Evolutionary conservation across 805 yeast species (phyloP).

Genomic region (Candida namnaoensis): DNA sequence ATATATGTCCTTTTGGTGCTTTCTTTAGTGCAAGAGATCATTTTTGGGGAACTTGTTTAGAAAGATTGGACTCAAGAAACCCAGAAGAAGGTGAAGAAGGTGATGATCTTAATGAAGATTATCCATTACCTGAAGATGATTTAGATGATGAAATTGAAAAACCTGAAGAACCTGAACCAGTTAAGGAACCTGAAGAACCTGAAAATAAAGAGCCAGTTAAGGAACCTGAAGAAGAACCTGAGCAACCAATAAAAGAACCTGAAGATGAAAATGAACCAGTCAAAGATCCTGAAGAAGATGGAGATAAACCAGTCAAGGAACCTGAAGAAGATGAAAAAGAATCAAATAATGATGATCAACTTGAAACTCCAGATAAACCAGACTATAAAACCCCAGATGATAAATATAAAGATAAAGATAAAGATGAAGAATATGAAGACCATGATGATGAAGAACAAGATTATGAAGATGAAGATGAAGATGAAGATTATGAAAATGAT

Average conservation of each 20-base stretch:
- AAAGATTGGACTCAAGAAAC: conserved; percentile 7
- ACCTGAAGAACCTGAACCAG: neutral
- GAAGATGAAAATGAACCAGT: neutral
- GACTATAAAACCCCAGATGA: neutral
- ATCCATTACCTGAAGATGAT: neutral
- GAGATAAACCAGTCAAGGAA: neutral
- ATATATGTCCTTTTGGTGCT: conserved; percentile 34
- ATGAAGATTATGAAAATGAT: conserved; percentile 7
- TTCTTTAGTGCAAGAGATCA: conserved; percentile 38
- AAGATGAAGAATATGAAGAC: conserved; percentile 2
- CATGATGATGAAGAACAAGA: conserved; percentile 4
- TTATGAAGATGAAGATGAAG: conserved; percentile 4
- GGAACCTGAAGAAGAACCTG: neutral
- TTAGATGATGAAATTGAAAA: neutral
- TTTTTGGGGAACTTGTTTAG: conserved; percentile 35
- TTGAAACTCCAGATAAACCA: conserved; percentile 12
- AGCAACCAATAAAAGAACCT: neutral
- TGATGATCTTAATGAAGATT: too few species aligned
- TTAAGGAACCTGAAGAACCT: neutral
- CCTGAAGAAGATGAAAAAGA: conserved; percentile 1
- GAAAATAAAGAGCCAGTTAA: neutral
- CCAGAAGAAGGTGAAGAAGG: neutral
- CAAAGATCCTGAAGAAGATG: conserved; percentile 4
- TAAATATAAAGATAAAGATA: conserved; percentile 1
- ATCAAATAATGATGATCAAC: too few species aligned